Base-by-base conservation (phyloP, 108 stramenopile genomes). In the Nitzschia putrida region DNA sequence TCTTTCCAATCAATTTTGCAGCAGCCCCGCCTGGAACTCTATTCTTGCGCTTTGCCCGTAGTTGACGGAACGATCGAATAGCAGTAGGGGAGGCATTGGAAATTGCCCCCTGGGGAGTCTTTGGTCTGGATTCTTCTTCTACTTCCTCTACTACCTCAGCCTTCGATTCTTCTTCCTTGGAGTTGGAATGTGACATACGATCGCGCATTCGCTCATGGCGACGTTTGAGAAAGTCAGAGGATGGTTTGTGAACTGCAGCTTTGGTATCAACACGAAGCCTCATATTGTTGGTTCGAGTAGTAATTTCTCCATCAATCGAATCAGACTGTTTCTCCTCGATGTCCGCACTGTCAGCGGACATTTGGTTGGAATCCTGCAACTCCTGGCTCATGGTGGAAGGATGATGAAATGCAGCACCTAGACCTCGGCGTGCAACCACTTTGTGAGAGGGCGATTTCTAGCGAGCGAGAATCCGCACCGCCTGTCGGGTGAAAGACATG, bases 21-120 rank as follows among this genome's bases (percentile, higher is more conserved):
- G 82, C 82, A 38, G 77, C 82, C 34, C 82, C 82, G 47, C 82
- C 82, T 24, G 77, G 69, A 49, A 78, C 63, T 11, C 80, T 60
- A 38, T 6, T 63, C 44, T 63, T 44, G 44, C 61, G 61, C 21
- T 63, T 63, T 16, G 42, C 61, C 24, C 61, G 61, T 7, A 63
- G 44, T 45, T 63, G 61, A 10, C 61, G 61, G 44, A 63, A 63
- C 43, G 61, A 63, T 21, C 61, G 61, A 63, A 63, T 22, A 3
- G 61, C 61, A 0, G 61, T 63, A 14, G 61, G 44, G 18, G 61
- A 63, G 1, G 61, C 61, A 21, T 21, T 45, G 44, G 61, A 45
- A 47, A 22, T 22, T 41, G 61, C 44, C 14, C 47, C 47, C 18
- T 16, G n/a, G 3, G 47, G 47, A n/a, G 16, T 45, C 44, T 63